Evolutionary conservation across 495 filamentous ascomycete species (phyloP).

Genomic region (Penicillium soppii): DNA sequence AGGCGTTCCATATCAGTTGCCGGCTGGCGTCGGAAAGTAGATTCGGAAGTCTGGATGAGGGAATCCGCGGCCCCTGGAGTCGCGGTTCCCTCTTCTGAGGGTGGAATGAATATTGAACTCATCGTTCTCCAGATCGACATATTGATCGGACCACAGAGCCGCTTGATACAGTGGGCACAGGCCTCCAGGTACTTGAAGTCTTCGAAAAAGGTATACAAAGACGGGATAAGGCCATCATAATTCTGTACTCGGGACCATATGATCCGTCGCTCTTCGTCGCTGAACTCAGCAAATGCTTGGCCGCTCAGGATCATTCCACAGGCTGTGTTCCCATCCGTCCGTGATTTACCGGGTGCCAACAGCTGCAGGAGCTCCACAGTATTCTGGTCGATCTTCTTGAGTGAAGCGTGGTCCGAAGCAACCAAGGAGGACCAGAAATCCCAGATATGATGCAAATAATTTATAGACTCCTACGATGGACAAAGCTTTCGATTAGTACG

Average conservation of each 20-base stretch:
- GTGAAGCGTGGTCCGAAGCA: background rate
- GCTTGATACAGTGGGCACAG: slow-evolving; percentile 27
- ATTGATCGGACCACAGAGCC: slow-evolving; percentile 12
- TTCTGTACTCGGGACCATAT: slow-evolving; percentile 21
- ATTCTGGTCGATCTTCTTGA: slow-evolving; percentile 8
- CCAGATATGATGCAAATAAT: slow-evolving; percentile 11
- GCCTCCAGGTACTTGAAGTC: slow-evolving; percentile 32
- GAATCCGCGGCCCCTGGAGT: slow-evolving; percentile 4
- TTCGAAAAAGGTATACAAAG: slow-evolving; percentile 36
- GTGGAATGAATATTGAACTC: slow-evolving; percentile 5
- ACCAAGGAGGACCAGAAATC: slow-evolving; percentile 14
- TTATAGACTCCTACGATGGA: slow-evolving; percentile 14
- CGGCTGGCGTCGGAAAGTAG: slow-evolving; percentile 9
- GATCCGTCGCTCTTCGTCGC: slow-evolving; percentile 13
- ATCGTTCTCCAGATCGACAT: slow-evolving; percentile 14
- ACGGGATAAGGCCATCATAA: slow-evolving; percentile 26
- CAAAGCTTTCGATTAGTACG: background rate
- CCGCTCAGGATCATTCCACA: slow-evolving; percentile 12
- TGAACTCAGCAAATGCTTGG: slow-evolving; percentile 28
- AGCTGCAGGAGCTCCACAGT: slow-evolving; percentile 8
- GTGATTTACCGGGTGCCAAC: slow-evolving; percentile 6
- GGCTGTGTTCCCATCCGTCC: slow-evolving; percentile 3
- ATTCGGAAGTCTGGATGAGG: slow-evolving; percentile 27
- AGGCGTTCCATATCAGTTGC: slow-evolving; percentile 8
- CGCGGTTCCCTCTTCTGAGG: background rate